Conservation (phyloP, 345 rosid genomes). For the Aethionema arabicum region DNA sequence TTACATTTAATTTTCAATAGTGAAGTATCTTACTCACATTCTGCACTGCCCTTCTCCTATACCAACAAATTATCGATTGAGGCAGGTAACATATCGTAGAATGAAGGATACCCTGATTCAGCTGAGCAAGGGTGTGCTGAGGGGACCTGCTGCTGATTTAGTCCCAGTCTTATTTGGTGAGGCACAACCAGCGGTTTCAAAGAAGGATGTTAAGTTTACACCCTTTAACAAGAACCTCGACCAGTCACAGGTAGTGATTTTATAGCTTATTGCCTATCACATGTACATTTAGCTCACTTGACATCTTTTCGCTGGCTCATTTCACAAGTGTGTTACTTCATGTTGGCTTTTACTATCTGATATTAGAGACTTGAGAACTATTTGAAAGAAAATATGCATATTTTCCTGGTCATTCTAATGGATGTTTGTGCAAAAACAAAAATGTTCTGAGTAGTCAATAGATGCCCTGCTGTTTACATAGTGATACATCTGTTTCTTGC, state of each 20-base stretch:
- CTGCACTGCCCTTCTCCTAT: not conserved
- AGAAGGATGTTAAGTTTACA: conserved; percentile 55
- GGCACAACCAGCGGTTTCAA: conserved; percentile 50
- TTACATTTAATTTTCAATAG: not conserved
- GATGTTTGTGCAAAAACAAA: not conserved
- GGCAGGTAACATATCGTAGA: conserved; percentile 82
- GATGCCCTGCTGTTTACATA: not conserved
- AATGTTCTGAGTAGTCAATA: not conserved
- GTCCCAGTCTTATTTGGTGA: conserved; percentile 91
- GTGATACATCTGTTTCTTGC: not conserved
- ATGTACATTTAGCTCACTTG: not conserved
- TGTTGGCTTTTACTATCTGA: not conserved
- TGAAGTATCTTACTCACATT: not conserved
- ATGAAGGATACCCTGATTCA: conserved; percentile 91
- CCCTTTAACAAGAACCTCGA: conserved; percentile 77
- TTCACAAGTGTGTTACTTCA: not conserved
- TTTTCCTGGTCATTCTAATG: not conserved
- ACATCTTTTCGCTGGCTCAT: not conserved
- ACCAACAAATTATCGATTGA: conserved; percentile 1
- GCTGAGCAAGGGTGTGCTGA: conserved; percentile 77
- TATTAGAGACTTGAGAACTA: too few relatives aligned
- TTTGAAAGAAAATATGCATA: not conserved
- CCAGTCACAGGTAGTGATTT: conserved; percentile 70
- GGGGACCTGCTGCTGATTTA: conserved; percentile 87
- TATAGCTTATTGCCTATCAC: too few relatives aligned